Evolutionary conservation across 2,329 filamentous ascomycete genomes (phyloP).

Genomic region (Scytalidium lignicola): DNA sequence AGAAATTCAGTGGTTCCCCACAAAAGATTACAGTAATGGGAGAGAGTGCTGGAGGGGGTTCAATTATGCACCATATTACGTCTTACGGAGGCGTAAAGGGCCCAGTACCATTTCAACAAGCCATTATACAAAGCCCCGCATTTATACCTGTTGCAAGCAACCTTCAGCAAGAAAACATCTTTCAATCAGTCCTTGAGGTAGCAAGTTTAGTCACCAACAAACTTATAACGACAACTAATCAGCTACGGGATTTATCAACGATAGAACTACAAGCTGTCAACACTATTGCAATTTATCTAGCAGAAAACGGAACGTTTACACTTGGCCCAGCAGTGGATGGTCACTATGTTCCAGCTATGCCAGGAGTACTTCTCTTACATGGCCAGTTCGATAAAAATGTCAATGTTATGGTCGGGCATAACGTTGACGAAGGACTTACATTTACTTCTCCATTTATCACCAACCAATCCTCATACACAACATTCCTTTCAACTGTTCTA

Average conservation of each 20-base stretch:
- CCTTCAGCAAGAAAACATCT: constrained; percentile 9
- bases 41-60: constrained; percentile 43
- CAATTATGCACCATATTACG: constrained; percentile 45
- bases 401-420: constrained; percentile 40
- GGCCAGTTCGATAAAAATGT: constrained; percentile 40
- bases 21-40: constrained; percentile 41
- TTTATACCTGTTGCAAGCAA: constrained; percentile 1
- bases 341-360: constrained; percentile 40
- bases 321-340: constrained; percentile 45
- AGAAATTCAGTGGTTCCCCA: constrained; percentile 46
- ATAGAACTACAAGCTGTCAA: too few relatives aligned
- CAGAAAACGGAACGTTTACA: too few relatives aligned
- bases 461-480: constrained; percentile 6
- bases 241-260: too few relatives aligned
- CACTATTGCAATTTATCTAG: too few relatives aligned
- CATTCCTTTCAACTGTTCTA: constrained; percentile 1
- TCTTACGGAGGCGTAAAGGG: constrained; percentile 37
- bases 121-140: constrained; percentile 19
- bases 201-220: constrained; percentile 25
- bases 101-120: constrained; percentile 32
- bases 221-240: too few relatives aligned
- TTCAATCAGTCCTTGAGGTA: constrained; percentile 4
- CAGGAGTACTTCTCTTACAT: constrained; percentile 37
- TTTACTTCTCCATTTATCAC: constrained; percentile 32
- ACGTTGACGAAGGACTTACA: constrained; percentile 34